phyloP scores from a whole-genome alignment of 208 protist species.

The Leishmania martiniquensis region DNA sequence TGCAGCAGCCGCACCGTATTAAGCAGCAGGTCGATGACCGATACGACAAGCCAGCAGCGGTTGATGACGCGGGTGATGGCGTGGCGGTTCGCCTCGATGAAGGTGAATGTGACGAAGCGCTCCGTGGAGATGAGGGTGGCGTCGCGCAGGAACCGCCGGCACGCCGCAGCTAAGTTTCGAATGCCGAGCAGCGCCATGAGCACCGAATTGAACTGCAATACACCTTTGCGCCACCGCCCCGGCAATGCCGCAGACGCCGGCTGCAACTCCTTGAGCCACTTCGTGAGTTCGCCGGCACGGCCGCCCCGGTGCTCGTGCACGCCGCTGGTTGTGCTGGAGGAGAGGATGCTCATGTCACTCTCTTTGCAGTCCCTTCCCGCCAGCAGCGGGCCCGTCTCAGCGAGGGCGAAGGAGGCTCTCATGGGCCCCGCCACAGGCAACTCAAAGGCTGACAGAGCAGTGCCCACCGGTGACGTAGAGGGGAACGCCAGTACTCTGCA shows the following conservation, averaged over 20 bases:
- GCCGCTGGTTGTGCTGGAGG: constrained; percentile 26
- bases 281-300: constrained; percentile 8
- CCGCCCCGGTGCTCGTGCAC: constrained; percentile 15
- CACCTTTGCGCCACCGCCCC: constrained; percentile 48
- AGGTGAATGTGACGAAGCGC: constrained; percentile 49
- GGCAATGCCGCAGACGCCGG: constrained; percentile 60
- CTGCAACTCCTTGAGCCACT: constrained; percentile 33
- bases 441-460: not conserved
- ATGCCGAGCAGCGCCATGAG: constrained; percentile 77
- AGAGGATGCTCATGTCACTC: constrained; percentile 31
- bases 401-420: constrained; percentile 1
- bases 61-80: constrained; percentile 56
- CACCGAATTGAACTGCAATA: constrained; percentile 60
- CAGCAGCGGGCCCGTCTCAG: not conserved
- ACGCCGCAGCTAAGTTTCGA: constrained; percentile 65
- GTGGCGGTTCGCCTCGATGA: constrained; percentile 64
- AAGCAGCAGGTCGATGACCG: constrained; percentile 73
- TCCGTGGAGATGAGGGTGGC: constrained; percentile 71
- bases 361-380: constrained; percentile 4
- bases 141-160: constrained; percentile 77
- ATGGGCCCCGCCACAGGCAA: not conserved
- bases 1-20: constrained; percentile 76
- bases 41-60: constrained; percentile 71
- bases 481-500: not conserved
- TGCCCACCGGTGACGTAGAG: not conserved